phyloP scores from a whole-genome alignment of 2,329 filamentous ascomycete genomes.

The Hypocrella siamensis region DNA sequence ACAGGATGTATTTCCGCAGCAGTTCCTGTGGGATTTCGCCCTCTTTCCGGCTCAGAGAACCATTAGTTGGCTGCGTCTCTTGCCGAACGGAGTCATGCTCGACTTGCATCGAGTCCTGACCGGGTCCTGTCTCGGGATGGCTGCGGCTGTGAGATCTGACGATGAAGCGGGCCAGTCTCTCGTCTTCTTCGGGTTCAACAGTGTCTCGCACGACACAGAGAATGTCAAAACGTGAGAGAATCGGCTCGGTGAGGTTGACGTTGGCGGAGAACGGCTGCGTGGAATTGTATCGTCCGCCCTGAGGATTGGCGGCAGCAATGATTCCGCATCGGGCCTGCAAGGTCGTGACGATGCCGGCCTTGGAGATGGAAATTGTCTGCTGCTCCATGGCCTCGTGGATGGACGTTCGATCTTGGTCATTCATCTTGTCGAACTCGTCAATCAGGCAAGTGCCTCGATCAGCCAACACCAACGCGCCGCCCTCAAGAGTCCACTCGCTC shows the following conservation, averaged over 20 bases:
- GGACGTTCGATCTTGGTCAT: constrained; percentile 92
- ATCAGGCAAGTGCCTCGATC: constrained; percentile 93
- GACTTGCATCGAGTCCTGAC: constrained; percentile 42
- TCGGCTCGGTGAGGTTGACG: constrained; percentile 92
- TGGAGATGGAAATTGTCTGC: constrained; percentile 97
- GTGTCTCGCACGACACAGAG: constrained; percentile 92
- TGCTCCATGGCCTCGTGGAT: constrained; percentile 99
- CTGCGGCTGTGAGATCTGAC: constrained; percentile 87
- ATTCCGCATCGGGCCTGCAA: constrained; percentile 92
- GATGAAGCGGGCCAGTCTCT: constrained; percentile 85
- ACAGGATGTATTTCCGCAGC: constrained; percentile 90
- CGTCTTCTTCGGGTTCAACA: constrained; percentile 82
- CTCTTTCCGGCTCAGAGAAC: constrained; percentile 19
- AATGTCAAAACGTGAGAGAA: constrained; percentile 94
- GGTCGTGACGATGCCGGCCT: constrained; percentile 95
- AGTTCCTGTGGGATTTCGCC: constrained; percentile 82
- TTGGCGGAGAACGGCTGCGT: constrained; percentile 94
- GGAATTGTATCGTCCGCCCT: constrained; percentile 90
- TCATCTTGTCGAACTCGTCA: constrained; percentile 99
- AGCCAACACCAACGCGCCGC: constrained; percentile 84
- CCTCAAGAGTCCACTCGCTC: constrained; percentile 93
- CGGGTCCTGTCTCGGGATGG: constrained; percentile 48
- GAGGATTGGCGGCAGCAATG: constrained; percentile 91
- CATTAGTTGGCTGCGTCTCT: constrained; percentile 16
- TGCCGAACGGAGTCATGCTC: constrained; percentile 36